Evolutionary conservation across 208 protist species (phyloP), one percentile per base, ranked within the genome.

Genomic region (Phytomonas sp.): DNA sequence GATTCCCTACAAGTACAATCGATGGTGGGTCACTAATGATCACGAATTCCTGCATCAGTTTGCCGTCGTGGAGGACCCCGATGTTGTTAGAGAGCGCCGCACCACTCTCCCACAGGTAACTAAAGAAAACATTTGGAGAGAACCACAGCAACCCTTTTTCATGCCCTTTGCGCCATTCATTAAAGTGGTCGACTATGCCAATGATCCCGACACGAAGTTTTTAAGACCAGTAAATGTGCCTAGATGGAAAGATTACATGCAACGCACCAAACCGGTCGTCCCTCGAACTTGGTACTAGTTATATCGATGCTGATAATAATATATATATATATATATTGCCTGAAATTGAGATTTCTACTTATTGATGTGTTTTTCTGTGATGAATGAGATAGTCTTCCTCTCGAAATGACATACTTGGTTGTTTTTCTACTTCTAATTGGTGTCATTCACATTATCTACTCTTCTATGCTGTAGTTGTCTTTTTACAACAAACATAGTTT

Each of bases 191-290:
- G 88, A 96, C 72, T 96, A 96, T 72, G 78, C 86, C 32, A 94
- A 93, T 67, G 91, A 96, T 72, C 79, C 88, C 0, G 91, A 96
- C 75, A 68, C 83, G 12, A 94, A 94, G 82, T 93, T 94, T 67
- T 66, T 96, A 45, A 88, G 84, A 67, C 88, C 91, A 30, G 78
- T 93, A 6, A 96, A 92, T 77, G 70, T 96, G 29, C 91, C 91
- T 1, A 82, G 88, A 23, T 96, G 91, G 88, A 96, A 96, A 79
- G 91, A 96, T 69, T 96, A 93, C 78, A 96, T 96, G 91, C 86
- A 91, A 69, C 88, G 91, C 56, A 90, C 87, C 29, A 96, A 93
- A 76, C 91, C 91, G 4, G 81, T 94, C 0, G 76, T 96, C 31
- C 91, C 91, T 8, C 79, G 91, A 29, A 96, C 91, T 5, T 96